Conservation (phyloP, 192 early-diverging fungal genomes). For the Diversispora eburnea region DNA sequence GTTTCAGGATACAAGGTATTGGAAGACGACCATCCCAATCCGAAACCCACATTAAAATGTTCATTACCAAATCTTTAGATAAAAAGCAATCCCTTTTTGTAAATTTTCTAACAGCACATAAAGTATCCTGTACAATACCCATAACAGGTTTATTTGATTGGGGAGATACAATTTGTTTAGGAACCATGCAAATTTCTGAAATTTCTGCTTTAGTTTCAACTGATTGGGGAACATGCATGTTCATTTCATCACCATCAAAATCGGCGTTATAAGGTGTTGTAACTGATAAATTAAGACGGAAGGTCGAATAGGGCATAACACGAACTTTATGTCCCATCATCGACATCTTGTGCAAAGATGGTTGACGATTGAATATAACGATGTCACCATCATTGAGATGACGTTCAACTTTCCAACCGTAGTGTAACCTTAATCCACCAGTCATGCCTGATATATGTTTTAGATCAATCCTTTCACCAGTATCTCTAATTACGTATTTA, state of each 20-base stretch:
- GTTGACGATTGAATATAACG: constrained; percentile 99
- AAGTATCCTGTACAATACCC: constrained; percentile 99
- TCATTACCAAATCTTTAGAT: constrained; percentile 86
- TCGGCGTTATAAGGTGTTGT: constrained; percentile 98
- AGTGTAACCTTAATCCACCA: constrained; percentile 79
- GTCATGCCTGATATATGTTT: constrained; percentile 74
- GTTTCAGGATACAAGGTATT: constrained; percentile 91
- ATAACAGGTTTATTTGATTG: constrained; percentile 98
- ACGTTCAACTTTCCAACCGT: constrained; percentile 91
- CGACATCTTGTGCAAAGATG: constrained; percentile 98
- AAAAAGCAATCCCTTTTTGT: constrained; percentile 92
- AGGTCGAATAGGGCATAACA: constrained; percentile 99
- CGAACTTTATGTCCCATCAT: constrained; percentile 99
- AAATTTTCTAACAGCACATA: constrained; percentile 94
- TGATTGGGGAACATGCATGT: constrained; percentile 97
- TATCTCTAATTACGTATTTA: constrained; percentile 93
- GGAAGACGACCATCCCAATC: constrained; percentile 95
- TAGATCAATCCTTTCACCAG: constrained; percentile 90
- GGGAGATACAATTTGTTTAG: constrained; percentile 93
- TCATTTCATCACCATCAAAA: constrained; percentile 99
- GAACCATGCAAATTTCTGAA: constrained; percentile 96
- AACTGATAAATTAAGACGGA: constrained; percentile 95
- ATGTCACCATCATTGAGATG: constrained; percentile 94
- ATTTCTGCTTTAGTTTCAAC: constrained; percentile 95
- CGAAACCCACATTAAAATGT: constrained; percentile 92